Conservation (phyloP, 495 filamentous ascomycete species). For the Lindgomyces ingoldianus region DNA sequence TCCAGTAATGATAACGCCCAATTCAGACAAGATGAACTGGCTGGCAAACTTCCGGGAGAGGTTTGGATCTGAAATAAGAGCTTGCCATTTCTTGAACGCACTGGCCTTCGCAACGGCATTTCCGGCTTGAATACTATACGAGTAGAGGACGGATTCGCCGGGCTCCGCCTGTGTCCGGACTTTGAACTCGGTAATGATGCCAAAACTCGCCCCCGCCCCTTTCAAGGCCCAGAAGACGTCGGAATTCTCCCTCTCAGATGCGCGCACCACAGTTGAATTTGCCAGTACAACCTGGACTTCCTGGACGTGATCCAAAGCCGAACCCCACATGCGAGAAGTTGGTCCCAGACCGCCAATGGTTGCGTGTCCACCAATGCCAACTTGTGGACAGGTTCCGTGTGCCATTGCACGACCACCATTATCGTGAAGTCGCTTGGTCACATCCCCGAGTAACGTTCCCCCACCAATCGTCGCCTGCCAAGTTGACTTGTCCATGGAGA, state of each 20-base stretch:
- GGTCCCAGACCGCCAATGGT: conserved; percentile 57
- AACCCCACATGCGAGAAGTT: conserved; percentile 59
- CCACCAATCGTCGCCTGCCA: conserved; percentile 38
- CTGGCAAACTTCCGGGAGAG: conserved; percentile 58
- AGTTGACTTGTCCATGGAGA: conserved; percentile 38
- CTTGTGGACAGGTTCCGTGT: conserved; percentile 40
- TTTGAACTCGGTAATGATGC: conserved; percentile 53
- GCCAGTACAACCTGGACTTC: conserved; percentile 47
- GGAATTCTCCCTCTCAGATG: conserved; percentile 19
- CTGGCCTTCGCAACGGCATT: conserved; percentile 38
- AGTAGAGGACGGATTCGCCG: conserved; percentile 43
- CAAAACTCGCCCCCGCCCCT: conserved; percentile 51
- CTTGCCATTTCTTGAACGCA: conserved; percentile 49
- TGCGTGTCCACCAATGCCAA: conserved; percentile 40
- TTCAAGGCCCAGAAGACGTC: conserved; percentile 48
- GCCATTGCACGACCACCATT: conserved; percentile 39
- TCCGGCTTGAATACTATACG: conserved; percentile 48
- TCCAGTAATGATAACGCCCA: conserved; percentile 45
- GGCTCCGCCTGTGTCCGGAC: conserved; percentile 49
- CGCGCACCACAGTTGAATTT: conserved; percentile 40
- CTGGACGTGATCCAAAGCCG: conserved; percentile 54
- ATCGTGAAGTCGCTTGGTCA: conserved; percentile 37
- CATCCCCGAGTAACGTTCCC: conserved; percentile 37
- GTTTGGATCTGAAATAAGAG: conserved; percentile 45
- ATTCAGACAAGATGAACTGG: conserved; percentile 41